Evolutionary conservation across 2,329 filamentous ascomycete genomes (phyloP).

Genomic region (Aureobasidium sp.): DNA sequence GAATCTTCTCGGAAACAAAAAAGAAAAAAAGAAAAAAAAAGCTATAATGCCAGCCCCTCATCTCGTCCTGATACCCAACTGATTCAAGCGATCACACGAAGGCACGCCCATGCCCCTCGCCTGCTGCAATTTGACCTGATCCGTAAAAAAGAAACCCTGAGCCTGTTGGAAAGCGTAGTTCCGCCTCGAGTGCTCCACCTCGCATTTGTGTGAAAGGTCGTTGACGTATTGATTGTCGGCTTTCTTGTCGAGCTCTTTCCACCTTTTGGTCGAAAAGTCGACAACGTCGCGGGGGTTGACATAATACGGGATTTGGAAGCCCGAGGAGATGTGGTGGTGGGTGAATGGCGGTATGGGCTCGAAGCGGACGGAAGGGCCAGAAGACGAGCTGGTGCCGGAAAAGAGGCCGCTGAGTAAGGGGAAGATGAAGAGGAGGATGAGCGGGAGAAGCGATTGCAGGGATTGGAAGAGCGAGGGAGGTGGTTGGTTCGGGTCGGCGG

Average conservation of each 20-base stretch:
- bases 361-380: slow-evolving; percentile 68
- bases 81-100: slow-evolving; percentile 51
- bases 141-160: slow-evolving; percentile 79
- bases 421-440: slow-evolving; percentile 82
- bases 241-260: slow-evolving; percentile 65
- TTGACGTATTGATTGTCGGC: slow-evolving; percentile 70
- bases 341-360: slow-evolving; percentile 70
- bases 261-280: slow-evolving; percentile 61
- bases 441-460: slow-evolving; percentile 54
- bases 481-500: slow-evolving; percentile 43
- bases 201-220: slow-evolving; percentile 63
- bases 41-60: neutral
- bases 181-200: slow-evolving; percentile 60
- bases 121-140: slow-evolving; percentile 68
- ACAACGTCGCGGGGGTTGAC: slow-evolving; percentile 72
- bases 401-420: slow-evolving; percentile 74
- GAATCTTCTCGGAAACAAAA: neutral
- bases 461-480: slow-evolving; percentile 43
- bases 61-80: slow-evolving; percentile 36
- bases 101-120: slow-evolving; percentile 57
- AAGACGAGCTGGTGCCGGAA: slow-evolving; percentile 51
- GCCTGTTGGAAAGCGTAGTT: slow-evolving; percentile 68
- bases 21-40: neutral
- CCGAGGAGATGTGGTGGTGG: slow-evolving; percentile 61
- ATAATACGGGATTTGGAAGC: slow-evolving; percentile 73